phyloP scores from a whole-genome alignment of 441 rosid species.

The Adansonia rubrostipa region DNA sequence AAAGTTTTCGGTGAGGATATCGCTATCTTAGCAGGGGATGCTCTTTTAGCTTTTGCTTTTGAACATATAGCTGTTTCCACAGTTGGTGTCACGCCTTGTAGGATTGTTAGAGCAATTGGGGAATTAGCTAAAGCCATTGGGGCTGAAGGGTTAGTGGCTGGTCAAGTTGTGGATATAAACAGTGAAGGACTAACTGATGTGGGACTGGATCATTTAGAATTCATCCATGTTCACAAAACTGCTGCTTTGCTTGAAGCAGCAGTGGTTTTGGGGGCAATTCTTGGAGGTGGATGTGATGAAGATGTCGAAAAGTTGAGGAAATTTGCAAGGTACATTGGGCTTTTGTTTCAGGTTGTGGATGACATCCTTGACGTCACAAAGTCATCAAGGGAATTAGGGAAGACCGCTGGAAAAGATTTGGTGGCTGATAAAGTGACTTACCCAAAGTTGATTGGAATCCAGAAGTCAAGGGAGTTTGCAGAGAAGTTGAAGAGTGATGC shows the following conservation, averaged over 20 bases:
- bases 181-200: constrained; percentile 63
- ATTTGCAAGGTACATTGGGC: constrained; percentile 69
- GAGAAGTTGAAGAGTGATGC: constrained; percentile 74
- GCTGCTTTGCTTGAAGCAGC: constrained; percentile 81
- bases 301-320: constrained; percentile 73
- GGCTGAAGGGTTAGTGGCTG: constrained; percentile 77
- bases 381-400: constrained; percentile 75
- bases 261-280: constrained; percentile 77
- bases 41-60: constrained; percentile 76
- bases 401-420: constrained; percentile 90
- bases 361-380: constrained; percentile 83
- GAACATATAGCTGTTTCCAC: constrained; percentile 73
- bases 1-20: constrained; percentile 78
- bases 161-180: constrained; percentile 79
- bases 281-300: constrained; percentile 81
- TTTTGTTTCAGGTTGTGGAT: constrained; percentile 87
- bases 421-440: constrained; percentile 77
- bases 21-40: constrained; percentile 90
- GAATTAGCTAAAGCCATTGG: constrained; percentile 79
- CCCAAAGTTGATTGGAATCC: constrained; percentile 82
- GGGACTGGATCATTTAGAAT: constrained; percentile 70
- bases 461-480: constrained; percentile 73
- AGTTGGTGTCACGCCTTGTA: constrained; percentile 46
- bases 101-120: constrained; percentile 61
- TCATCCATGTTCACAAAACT: constrained; percentile 85